Percentiles rank a stretch among this genome's conserved stretches.
These are phyloP conservation scores for Iris macrosiphon DNA, from an alignment of 106 monocot species.

Conservation along the genomic window DNA sequence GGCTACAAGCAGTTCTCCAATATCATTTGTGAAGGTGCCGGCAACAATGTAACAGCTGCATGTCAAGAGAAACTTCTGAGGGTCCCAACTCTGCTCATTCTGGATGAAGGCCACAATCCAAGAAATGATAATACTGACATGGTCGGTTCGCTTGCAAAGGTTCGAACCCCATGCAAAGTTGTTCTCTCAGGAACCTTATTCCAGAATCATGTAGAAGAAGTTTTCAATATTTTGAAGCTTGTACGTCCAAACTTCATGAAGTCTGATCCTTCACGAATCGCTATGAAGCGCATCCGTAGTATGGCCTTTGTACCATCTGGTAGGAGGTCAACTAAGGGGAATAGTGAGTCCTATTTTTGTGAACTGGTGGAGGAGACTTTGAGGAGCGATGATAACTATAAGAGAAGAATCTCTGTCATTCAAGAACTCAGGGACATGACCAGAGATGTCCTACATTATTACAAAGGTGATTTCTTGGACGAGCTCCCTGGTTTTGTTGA, in stretches of 20 bases:
- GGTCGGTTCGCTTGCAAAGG: slow-evolving; percentile 56
- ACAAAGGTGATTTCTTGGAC: slow-evolving; percentile 79
- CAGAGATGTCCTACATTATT: slow-evolving; percentile 72
- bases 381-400: slow-evolving; percentile 38
- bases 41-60: slow-evolving; percentile 30
- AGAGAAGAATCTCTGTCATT: slow-evolving; percentile 55
- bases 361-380: slow-evolving; percentile 75
- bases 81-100: slow-evolving; percentile 67
- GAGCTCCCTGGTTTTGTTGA: slow-evolving; percentile 76
- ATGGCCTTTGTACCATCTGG: slow-evolving; percentile 43
- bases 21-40: slow-evolving; percentile 34
- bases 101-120: slow-evolving; percentile 94
- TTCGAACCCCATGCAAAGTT: slow-evolving; percentile 70
- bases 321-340: slow-evolving; percentile 18
- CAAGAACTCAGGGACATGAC: slow-evolving; percentile 69
- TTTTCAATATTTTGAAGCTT: slow-evolving; percentile 88
- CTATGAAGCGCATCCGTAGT: slow-evolving; percentile 47
- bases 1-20: slow-evolving; percentile 69
- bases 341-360: slow-evolving; percentile 32
- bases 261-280: slow-evolving; percentile 33
- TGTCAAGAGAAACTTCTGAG: slow-evolving; percentile 70
- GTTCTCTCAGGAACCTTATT: slow-evolving; percentile 94
- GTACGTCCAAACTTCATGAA: slow-evolving; percentile 72
- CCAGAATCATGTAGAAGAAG: slow-evolving; percentile 86
- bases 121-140: slow-evolving; percentile 71